Percentiles rank a stretch among this genome's conserved stretches.
Conservation (phyloP, 306 rosid genomes). For the Prunus davidiana region DNA sequence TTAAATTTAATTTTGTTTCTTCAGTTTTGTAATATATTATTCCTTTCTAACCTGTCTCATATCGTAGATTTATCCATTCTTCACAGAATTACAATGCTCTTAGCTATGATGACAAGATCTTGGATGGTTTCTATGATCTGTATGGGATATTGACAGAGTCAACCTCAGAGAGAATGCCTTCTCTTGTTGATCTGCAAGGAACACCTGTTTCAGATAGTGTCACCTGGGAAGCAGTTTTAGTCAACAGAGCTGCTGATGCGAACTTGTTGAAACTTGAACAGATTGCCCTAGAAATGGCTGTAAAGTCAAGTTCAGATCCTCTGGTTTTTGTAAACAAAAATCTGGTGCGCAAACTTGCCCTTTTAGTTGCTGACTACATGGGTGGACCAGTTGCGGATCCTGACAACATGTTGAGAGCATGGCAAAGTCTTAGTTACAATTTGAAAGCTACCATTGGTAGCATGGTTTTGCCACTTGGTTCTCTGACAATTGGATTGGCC, state of each 20-base stretch:
- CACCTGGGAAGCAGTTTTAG: slow-evolving; percentile 91
- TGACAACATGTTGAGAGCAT: slow-evolving; percentile 64
- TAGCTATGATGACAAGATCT: slow-evolving; percentile 88
- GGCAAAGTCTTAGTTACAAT: slow-evolving; percentile 70
- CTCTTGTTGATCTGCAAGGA: slow-evolving; percentile 92
- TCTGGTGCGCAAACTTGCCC: slow-evolving; percentile 75
- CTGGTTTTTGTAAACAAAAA: slow-evolving; percentile 44
- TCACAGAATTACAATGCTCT: slow-evolving; percentile 97
- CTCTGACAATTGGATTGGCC: slow-evolving; percentile 85
- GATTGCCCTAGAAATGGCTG: slow-evolving; percentile 62
- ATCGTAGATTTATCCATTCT: slow-evolving; percentile 86
- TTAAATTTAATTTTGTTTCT: slow-evolving; percentile 24
- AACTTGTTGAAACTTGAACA: slow-evolving; percentile 82
- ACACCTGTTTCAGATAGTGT: slow-evolving; percentile 63
- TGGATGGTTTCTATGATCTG: slow-evolving; percentile 97
- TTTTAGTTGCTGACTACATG: slow-evolving; percentile 85
- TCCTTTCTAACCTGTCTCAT: slow-evolving; percentile 78
- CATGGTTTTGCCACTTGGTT: slow-evolving; percentile 94
- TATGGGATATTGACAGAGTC: slow-evolving; percentile 68
- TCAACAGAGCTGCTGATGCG: slow-evolving; percentile 80
- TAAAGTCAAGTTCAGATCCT: slow-evolving; percentile 49
- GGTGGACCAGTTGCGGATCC: slow-evolving; percentile 93
- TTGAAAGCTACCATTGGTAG: slow-evolving; percentile 89
- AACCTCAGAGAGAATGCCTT: slow-evolving; percentile 75
- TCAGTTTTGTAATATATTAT: slow-evolving; percentile 39